phyloP scores from a whole-genome alignment of 1,284 basidiomycete species.

The Sanghuangporus weigelae region DNA sequence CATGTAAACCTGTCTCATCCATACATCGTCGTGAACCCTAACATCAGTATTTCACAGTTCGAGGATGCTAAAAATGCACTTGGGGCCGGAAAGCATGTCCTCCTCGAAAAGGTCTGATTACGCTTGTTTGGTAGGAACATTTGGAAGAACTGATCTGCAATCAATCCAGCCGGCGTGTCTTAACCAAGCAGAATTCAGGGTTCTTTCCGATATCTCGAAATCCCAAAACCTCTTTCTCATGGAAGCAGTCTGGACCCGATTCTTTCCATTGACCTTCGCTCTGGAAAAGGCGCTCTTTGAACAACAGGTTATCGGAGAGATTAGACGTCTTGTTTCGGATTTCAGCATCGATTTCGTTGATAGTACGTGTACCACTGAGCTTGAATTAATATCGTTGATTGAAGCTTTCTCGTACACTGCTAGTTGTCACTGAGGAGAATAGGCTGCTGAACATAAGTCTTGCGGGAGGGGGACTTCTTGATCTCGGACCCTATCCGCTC shows the following conservation, averaged over 20 bases:
- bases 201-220: slow-evolving; percentile 31
- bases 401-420: not conserved
- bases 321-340: slow-evolving; percentile 21
- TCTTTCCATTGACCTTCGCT: slow-evolving; percentile 22
- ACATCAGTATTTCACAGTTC: slow-evolving; percentile 1
- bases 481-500: slow-evolving; percentile 36
- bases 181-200: slow-evolving; percentile 17
- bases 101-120: slow-evolving; percentile 15
- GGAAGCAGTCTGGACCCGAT: slow-evolving; percentile 33
- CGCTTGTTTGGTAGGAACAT: not conserved
- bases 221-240: slow-evolving; percentile 38
- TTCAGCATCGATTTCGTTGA: slow-evolving; percentile 20
- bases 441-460: slow-evolving; percentile 39
- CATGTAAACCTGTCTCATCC: slow-evolving; percentile 25
- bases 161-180: slow-evolving; percentile 14
- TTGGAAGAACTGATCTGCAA: not conserved
- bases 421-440: slow-evolving; percentile 20
- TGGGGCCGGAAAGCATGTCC: slow-evolving; percentile 17
- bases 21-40: not conserved
- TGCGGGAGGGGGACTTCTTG: slow-evolving; percentile 43
- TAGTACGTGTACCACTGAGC: not conserved
- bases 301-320: slow-evolving; percentile 20
- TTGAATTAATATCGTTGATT: not conserved
- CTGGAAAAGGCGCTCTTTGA: slow-evolving; percentile 19
- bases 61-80: slow-evolving; percentile 17